Evolutionary conservation across 306 rosid genomes (phyloP).

Genomic region (Cucurbita argyrosperma): DNA sequence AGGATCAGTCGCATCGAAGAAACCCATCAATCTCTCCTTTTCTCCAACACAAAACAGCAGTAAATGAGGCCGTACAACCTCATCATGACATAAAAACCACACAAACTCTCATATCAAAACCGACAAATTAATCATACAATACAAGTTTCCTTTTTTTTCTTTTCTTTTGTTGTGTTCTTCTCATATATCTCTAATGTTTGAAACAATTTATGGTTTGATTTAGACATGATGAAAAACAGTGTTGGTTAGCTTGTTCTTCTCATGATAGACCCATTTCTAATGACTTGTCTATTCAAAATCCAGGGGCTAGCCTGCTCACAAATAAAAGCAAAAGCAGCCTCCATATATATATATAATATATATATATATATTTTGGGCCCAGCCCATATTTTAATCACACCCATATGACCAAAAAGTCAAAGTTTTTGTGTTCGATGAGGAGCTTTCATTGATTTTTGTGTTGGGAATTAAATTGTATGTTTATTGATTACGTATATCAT

Average conservation of each 20-base stretch:
- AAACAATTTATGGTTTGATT: constrained; percentile 1
- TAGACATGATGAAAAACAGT: neutral
- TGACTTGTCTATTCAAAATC: neutral
- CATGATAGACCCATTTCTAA: neutral
- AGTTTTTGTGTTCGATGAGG: neutral
- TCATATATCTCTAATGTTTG: no score
- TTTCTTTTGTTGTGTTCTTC: neutral
- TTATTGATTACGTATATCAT: neutral
- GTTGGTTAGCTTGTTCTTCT: constrained; percentile 3
- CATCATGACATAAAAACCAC: neutral
- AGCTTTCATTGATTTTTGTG: neutral
- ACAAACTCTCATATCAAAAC: neutral
- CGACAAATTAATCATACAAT: neutral
- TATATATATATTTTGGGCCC: no score
- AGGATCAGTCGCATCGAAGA: neutral
- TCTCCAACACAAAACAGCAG: neutral
- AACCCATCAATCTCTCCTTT: neutral
- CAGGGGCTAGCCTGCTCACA: neutral
- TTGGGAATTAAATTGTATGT: neutral
- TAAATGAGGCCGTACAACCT: neutral
- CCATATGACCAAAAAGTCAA: neutral
- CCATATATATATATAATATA: no score
- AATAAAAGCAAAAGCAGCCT: neutral
- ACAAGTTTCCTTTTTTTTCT: neutral
- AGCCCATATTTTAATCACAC: neutral